phyloP scores from a whole-genome alignment of 441 rosid genomes.

The Lagerstroemia fauriei region DNA sequence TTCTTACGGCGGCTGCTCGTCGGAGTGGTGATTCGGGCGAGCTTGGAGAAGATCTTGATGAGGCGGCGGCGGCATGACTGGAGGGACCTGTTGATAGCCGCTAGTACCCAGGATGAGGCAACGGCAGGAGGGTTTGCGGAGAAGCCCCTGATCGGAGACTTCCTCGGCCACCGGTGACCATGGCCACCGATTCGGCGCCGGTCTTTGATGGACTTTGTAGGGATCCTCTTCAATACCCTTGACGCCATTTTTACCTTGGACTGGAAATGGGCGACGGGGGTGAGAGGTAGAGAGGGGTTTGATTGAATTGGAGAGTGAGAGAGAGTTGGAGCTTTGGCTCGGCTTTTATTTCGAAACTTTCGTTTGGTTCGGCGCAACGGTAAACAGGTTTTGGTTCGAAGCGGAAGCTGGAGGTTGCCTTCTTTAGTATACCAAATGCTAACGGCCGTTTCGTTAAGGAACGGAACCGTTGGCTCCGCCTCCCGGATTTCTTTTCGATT shows the following conservation, averaged over 20 bases:
- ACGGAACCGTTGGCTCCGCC: too few species aligned
- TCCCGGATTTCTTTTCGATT: too few species aligned
- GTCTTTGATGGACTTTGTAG: slow-evolving; percentile 27
- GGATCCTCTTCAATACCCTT: slow-evolving; percentile 13
- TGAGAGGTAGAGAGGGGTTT: background rate
- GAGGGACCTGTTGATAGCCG: slow-evolving; percentile 47
- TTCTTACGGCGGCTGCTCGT: slow-evolving; percentile 26
- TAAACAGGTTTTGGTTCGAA: background rate
- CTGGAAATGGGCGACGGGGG: background rate
- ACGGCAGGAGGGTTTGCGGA: background rate
- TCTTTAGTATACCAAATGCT: background rate
- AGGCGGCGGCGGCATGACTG: slow-evolving; percentile 59
- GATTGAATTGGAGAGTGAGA: background rate
- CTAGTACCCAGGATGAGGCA: background rate
- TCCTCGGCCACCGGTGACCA: slow-evolving; percentile 10
- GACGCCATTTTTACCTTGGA: slow-evolving; percentile 13
- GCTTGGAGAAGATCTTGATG: slow-evolving; percentile 60
- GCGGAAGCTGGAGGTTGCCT: background rate
- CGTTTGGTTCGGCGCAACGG: background rate
- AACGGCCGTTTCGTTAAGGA: too few species aligned
- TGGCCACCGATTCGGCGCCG: background rate
- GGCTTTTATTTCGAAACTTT: background rate
- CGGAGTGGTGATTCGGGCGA: slow-evolving; percentile 47
- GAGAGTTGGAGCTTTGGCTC: background rate
- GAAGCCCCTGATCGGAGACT: slow-evolving; percentile 6